Evolutionary conservation across 805 yeast genomes (phyloP), one percentile per base, ranked within the genome.

Genomic region (Wickerhamomyces queroliae): DNA sequence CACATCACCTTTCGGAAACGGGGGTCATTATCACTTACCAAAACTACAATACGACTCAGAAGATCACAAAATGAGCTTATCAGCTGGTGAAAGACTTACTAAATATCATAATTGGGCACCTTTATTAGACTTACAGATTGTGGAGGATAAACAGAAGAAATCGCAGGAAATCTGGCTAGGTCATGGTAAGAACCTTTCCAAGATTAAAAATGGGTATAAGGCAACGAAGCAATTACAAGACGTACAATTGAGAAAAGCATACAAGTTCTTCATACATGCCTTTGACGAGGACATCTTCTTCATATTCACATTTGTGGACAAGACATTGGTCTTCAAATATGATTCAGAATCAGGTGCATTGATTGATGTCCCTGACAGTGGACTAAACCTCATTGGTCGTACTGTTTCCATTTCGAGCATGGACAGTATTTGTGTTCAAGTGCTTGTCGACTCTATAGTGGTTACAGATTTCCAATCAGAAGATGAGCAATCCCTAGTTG

Each of bases 71-170:
- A 8, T 37, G 4, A 30, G 25, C 1, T 27, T 31, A 2, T 31
- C 39, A 4, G 31, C 24, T 8, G 40, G 47, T 7, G 39, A 39
- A 2, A 16, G 24, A 2, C 7, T 59, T 2, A 49, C 50, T 2
- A 66, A 59, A 38, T 66, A 61, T 50, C 61, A 58, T 27, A 70
- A 66, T 44, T 73, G 79, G 78, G 62, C 76, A 0, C 78, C 78
- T 0, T 37, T 72, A 2, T 42, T 67, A 16, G 77, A 72, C 50
- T 49, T 67, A 2, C 60, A 55, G 40, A 49, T 69, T 3, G 53
- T 69, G 4, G 22, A 30, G 1, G 63, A 44, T 8, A 42, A 30
- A 26, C 48, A 26, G 42, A 41, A 37, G 36, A 47, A 37, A 2
- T 30, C 49, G 6, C 66, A 69, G 38, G 76, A 72, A 37, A 41